A percentile compares a stretch with the other conserved stretches of the same genome.
Conservation (phyloP, 2,329 filamentous ascomycete species). For the Stagonosporopsis tanaceti region DNA sequence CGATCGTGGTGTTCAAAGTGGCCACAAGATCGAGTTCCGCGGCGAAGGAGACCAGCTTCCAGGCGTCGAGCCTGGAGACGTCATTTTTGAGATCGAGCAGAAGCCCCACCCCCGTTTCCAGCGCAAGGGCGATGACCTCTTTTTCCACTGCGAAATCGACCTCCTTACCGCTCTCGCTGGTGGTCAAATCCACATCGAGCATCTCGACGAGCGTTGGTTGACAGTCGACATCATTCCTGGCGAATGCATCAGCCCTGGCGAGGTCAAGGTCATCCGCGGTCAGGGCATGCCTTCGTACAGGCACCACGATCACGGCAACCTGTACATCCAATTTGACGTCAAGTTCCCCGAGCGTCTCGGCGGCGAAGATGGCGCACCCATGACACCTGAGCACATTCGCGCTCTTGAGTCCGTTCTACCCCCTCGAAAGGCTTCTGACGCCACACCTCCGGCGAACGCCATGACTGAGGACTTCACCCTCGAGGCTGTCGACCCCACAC, state of each 20-base stretch:
- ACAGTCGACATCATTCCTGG: conserved; percentile 91
- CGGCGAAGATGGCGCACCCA: conserved; percentile 54
- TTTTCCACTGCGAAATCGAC: conserved; percentile 95
- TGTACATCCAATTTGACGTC: conserved; percentile 97
- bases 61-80: conserved; percentile 91
- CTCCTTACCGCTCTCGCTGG: conserved; percentile 93
- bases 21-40: conserved; percentile 95
- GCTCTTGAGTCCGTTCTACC: conserved; percentile 87
- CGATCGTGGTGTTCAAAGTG: conserved; percentile 90
- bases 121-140: conserved; percentile 93
- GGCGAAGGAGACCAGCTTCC: conserved; percentile 97
- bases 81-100: conserved; percentile 98
- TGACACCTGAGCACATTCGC: conserved; percentile 73
- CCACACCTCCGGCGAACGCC: conserved; percentile 76
- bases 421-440: conserved; percentile 66
- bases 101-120: conserved; percentile 97
- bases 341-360: conserved; percentile 78
- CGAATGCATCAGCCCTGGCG: conserved; percentile 89
- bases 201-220: conserved; percentile 96
- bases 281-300: conserved; percentile 97
- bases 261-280: conserved; percentile 91
- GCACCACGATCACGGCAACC: conserved; percentile 93
- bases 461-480: conserved; percentile 92
- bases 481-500: conserved; percentile 78
- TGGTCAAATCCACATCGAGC: conserved; percentile 90